Base-by-base conservation (phyloP, 2,329 filamentous ascomycete genomes). In the Dissoconium aciculare region DNA sequence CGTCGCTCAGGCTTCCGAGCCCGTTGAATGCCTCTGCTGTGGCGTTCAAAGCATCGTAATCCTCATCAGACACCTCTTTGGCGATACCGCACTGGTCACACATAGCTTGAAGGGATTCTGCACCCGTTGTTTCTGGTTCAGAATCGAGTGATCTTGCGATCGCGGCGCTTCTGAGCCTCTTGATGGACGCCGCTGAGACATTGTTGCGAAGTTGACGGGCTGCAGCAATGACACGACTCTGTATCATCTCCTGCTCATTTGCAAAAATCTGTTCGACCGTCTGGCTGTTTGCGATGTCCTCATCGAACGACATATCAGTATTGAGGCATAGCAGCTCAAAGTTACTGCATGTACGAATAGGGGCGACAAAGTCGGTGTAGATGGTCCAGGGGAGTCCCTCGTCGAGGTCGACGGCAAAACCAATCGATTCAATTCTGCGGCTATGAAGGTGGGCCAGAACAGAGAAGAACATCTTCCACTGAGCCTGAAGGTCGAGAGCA, bases 391-490 rank as follows among this genome's bases (percentile, higher is more conserved):
- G 71, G 59, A 85, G 69, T 29, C 77, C 74, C 6, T 68, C 66
- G 28, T 70, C 65, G 1, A 67, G 54, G 46, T 95, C 89, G 33
- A 81, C 74, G 1, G 75, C 71, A 26, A 95, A 62, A 1, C 80
- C 75, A 26, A 95, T 58, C 0, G 81, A 77, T 48, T 94, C 85
- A 11, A 79, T 78, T 47, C 85, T 69, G 46, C 82, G 77, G 46
- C 79, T 84, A 51, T 95, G 84, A 24, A 98, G 61, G 51, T 93
- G 85, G 9, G 80, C 66, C 11, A 92, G 67, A 11, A 95, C 66
- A 17, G 84, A 74, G 59, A 84, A 93, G 55, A 92, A 92, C 30
- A 80, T 72, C 39, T 79, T 74, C 89, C 89, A 98, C 52, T 93
- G 84, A 8, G 70, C 67, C 49, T 89, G 78, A 31, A 78, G 74